phyloP scores from a whole-genome alignment of 345 rosid species.

The Citrus cavaleriei region DNA sequence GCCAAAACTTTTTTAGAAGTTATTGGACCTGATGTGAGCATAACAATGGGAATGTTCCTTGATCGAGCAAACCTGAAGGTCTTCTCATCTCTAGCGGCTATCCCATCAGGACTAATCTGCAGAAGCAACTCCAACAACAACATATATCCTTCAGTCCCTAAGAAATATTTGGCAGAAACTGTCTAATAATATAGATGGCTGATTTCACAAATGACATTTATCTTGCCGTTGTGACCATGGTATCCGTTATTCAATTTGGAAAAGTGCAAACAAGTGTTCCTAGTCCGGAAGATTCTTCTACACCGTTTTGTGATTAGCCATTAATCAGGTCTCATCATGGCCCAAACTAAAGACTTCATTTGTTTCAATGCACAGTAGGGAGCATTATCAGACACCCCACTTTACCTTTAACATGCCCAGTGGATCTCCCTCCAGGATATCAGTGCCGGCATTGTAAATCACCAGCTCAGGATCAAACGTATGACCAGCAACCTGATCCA shows the following conservation, averaged over 20 bases:
- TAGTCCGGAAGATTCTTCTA: not conserved
- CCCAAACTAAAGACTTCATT: not conserved
- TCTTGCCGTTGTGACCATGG: not conserved
- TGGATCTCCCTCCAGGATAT: conserved; percentile 95
- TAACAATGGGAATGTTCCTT: conserved; percentile 66
- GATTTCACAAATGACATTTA: not conserved
- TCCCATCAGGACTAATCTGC: conserved; percentile 81
- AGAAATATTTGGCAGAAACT: not conserved
- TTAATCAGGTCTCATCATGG: not conserved
- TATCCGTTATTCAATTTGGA: not conserved
- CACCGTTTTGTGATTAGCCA: not conserved
- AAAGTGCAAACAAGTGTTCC: not conserved
- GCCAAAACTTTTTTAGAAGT: not conserved
- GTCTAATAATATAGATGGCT: not conserved
- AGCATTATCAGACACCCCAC: not conserved
- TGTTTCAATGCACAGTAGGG: not conserved
- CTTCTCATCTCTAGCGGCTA: conserved; percentile 79
- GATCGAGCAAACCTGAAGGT: conserved; percentile 77
- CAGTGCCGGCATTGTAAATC: conserved; percentile 94
- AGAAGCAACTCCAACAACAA: conserved; percentile 12
- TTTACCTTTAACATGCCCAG: conserved; percentile 77
- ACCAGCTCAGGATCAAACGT: conserved; percentile 72
- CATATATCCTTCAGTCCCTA: not conserved
- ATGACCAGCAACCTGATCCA: conserved; percentile 59
- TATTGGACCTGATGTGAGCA: conserved; percentile 84